Conservation (phyloP, 257 asterid species). For the Echites panduratus region DNA sequence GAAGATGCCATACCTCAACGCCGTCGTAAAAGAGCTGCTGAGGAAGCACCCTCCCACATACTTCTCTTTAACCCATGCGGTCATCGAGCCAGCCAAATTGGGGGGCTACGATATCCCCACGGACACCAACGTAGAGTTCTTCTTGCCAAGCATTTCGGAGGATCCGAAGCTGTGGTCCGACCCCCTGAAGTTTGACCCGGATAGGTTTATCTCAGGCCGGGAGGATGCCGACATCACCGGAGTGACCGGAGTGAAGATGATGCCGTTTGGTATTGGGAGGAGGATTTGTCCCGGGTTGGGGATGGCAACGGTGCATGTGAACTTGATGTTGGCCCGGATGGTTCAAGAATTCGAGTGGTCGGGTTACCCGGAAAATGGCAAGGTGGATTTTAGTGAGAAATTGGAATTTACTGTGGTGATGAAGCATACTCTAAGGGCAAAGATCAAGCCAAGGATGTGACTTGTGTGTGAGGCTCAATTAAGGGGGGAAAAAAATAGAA, state of each 20-base stretch:
- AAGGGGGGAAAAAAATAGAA: too few species aligned
- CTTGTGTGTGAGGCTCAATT: background rate
- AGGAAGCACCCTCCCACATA: slow-evolving; percentile 90
- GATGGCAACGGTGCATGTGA: slow-evolving; percentile 75
- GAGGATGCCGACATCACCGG: slow-evolving; percentile 92
- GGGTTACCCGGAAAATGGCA: slow-evolving; percentile 50
- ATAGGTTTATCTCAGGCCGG: slow-evolving; percentile 49
- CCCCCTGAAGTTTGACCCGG: slow-evolving; percentile 80
- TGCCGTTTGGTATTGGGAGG: slow-evolving; percentile 85
- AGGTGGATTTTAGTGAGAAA: slow-evolving; percentile 75
- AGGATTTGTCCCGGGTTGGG: slow-evolving; percentile 89
- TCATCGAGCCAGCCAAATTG: slow-evolving; percentile 55
- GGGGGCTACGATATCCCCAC: slow-evolving; percentile 79
- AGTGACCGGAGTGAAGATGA: slow-evolving; percentile 59
- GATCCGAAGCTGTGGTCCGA: slow-evolving; percentile 75
- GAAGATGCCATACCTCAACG: slow-evolving; percentile 68
- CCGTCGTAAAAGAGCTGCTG: slow-evolving; percentile 66
- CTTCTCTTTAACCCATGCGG: slow-evolving; percentile 66
- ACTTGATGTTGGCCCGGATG: slow-evolving; percentile 75
- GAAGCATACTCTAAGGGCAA: slow-evolving; percentile 70
- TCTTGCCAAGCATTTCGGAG: slow-evolving; percentile 50
- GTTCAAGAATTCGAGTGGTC: slow-evolving; percentile 89
- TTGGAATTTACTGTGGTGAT: slow-evolving; percentile 73
- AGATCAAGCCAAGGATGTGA: slow-evolving; percentile 48
- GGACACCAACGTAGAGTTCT: slow-evolving; percentile 60